Conservation (phyloP, 345 rosid genomes). For the Erucastrum elatum region DNA sequence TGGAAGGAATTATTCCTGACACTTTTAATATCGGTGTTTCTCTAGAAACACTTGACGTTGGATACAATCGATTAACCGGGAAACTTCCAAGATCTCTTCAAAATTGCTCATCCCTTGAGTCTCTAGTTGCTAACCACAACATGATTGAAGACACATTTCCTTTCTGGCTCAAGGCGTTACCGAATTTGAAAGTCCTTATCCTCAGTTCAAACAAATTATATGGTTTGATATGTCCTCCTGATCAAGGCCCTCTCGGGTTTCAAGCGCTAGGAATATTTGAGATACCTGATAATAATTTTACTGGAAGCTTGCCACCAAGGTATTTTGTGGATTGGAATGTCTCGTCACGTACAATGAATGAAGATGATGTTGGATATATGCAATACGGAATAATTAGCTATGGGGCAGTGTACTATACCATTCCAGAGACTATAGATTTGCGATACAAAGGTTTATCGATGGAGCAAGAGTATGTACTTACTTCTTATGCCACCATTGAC, state of each 20-base stretch:
- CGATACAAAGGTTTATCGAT: not conserved
- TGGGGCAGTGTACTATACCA: no score
- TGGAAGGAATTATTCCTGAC: not conserved
- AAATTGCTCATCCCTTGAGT: not conserved
- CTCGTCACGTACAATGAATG: no score
- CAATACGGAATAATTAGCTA: no score
- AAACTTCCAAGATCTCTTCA: conserved; percentile 7
- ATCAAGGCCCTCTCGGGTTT: not conserved
- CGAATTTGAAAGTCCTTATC: conserved; percentile 10
- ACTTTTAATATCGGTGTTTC: fast-evolving
- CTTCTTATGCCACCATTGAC: not conserved
- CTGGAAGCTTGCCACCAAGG: not conserved
- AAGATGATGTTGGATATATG: no score
- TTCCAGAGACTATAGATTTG: not conserved
- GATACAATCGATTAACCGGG: not conserved
- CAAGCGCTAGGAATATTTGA: not conserved
- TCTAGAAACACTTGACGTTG: not conserved
- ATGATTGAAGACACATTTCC: not conserved
- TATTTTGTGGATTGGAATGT: no score
- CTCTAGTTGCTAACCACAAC: not conserved
- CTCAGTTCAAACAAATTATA: conserved; percentile 20
- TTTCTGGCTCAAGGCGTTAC: conserved; percentile 26
- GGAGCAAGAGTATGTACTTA: not conserved
- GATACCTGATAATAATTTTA: not conserved
- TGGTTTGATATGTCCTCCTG: not conserved